Base-by-base conservation (phyloP, 352 stramenopile species). In the Paralagenidium karlingii region DNA sequence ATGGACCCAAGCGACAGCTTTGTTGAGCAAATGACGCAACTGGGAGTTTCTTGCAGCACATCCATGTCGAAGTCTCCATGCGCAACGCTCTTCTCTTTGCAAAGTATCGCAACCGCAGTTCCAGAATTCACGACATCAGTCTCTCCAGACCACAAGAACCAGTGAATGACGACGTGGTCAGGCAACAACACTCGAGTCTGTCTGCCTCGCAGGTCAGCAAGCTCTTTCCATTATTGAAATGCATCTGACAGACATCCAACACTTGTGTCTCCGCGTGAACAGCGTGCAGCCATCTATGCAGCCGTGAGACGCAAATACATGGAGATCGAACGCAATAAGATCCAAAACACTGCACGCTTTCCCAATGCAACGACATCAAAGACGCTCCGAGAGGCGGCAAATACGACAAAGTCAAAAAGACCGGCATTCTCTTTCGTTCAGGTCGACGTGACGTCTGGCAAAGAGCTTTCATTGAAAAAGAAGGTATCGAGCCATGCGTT, bases 291-390 rank as follows among this genome's bases (percentile, higher is more conserved):
- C 21, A 24, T 84, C 19, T 79, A 70, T 34, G 55, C 63, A 3
- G 58, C 53, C 10, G 70, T 81, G 16, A 58, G 67, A 7, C 65
- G 63, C 3, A 53, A 60, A 18, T 84, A 73, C 50, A 84, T 84
- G 70, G 58, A 68, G 15, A 51, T 56, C 25, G 68, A 77, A 45
- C 57, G 70, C 9, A 42, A 16, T 11, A 19, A 39, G 9, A 8
- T 22, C 25, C 20, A 26, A 34, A 18, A 38, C 19, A 32, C 20
- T 38, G 29, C 24, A 41, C 11, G 15, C n/a, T 33, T 20, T 22
- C 13, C 11, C 4, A 40, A 25, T 36, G 10, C 6, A 9, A 26
- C 18, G 6, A 26, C 38, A 18, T 18, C 5, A 6, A 58, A 49
- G 10, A 43, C 26, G 13, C 31, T 40, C 5, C 24, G 34, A 45